These are phyloP conservation scores for Pythium dissimile DNA, from an alignment of 352 stramenopile species.

Conservation along the genomic window DNA sequence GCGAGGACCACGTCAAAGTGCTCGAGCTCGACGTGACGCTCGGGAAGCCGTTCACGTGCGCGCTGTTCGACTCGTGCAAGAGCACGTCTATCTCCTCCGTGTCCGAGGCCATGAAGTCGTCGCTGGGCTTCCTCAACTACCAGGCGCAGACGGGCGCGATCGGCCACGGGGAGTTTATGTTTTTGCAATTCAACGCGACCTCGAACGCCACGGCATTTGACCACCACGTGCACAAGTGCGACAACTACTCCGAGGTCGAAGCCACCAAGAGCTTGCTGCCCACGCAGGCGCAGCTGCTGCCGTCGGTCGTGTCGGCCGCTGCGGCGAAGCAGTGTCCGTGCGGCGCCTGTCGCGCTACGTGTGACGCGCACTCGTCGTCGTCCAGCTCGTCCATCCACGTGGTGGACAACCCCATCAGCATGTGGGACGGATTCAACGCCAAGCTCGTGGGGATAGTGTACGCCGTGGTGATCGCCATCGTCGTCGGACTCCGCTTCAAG, in stretches of 20 bases:
- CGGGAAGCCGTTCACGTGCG: slow-evolving; percentile 65
- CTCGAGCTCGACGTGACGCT: slow-evolving; percentile 77
- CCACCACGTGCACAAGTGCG: slow-evolving; percentile 62
- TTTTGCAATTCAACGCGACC: slow-evolving; percentile 57
- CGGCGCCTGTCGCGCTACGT: slow-evolving; percentile 63
- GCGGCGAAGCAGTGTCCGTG: slow-evolving; percentile 74
- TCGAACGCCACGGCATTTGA: slow-evolving; percentile 40
- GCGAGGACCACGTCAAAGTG: slow-evolving; percentile 70
- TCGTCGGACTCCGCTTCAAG: slow-evolving; percentile 41
- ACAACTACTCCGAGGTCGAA: slow-evolving; percentile 71
- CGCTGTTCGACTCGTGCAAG: slow-evolving; percentile 83
- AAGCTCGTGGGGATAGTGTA: slow-evolving; percentile 63
- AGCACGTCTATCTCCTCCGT: slow-evolving; percentile 79
- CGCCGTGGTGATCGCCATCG: slow-evolving; percentile 34
- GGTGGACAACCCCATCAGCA: slow-evolving; percentile 62
- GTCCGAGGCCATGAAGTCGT: slow-evolving; percentile 73
- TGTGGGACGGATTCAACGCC: slow-evolving; percentile 59
- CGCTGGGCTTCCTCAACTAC: slow-evolving; percentile 86
- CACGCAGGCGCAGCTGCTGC: slow-evolving; percentile 58
- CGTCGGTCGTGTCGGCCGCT: slow-evolving; percentile 48
- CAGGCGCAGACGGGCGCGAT: slow-evolving; percentile 86
- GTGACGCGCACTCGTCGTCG: slow-evolving; percentile 35
- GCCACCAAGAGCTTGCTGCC: slow-evolving; percentile 34
- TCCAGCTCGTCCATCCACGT: slow-evolving; percentile 42
- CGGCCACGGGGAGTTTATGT: slow-evolving; percentile 86